Percentiles rank a stretch among this genome's conserved stretches.
phyloP scores from a whole-genome alignment of 2,329 filamentous ascomycete species.

The Microsporum canis region DNA sequence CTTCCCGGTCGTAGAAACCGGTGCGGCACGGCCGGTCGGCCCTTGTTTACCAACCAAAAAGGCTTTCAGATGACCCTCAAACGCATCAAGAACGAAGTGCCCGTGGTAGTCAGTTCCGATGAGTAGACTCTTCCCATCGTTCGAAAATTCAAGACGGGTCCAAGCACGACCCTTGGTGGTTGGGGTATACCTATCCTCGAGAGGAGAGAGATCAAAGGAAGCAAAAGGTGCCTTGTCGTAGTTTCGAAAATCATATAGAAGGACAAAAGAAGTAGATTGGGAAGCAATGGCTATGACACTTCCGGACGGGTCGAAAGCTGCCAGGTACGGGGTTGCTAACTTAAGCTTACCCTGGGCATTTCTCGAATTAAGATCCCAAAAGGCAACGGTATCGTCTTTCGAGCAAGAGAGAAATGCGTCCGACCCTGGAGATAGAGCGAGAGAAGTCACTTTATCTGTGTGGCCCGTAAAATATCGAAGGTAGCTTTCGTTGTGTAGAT shows the following conservation, averaged over 20 bases:
- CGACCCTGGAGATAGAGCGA: constrained; percentile 71
- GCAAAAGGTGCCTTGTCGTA: constrained; percentile 86
- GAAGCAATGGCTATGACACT: constrained; percentile 84
- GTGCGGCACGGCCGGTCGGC: constrained; percentile 39
- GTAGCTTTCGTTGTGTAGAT: constrained; percentile 88
- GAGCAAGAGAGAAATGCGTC: constrained; percentile 90
- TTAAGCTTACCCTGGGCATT: constrained; percentile 70
- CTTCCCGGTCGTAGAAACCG: constrained; percentile 45
- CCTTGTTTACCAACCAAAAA: constrained; percentile 48
- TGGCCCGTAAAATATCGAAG: constrained; percentile 95
- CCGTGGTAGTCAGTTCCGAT: constrained; percentile 72
- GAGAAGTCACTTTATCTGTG: constrained; percentile 67
- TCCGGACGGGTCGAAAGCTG: constrained; percentile 84
- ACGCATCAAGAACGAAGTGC: constrained; percentile 89
- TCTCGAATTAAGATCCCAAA: constrained; percentile 80
- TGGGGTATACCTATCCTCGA: constrained; percentile 45
- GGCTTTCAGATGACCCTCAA: constrained; percentile 67
- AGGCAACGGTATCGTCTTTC: constrained; percentile 76
- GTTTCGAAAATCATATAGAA: constrained; percentile 88
- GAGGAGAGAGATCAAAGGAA: constrained; percentile 60
- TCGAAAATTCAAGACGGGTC: constrained; percentile 90
- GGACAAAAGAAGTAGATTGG: constrained; percentile 62
- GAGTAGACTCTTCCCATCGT: constrained; percentile 81
- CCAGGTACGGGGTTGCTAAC: constrained; percentile 67
- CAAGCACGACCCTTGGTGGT: constrained; percentile 47